phyloP scores from a whole-genome alignment of 768 basidiomycete species.

The Russula foetens region DNA sequence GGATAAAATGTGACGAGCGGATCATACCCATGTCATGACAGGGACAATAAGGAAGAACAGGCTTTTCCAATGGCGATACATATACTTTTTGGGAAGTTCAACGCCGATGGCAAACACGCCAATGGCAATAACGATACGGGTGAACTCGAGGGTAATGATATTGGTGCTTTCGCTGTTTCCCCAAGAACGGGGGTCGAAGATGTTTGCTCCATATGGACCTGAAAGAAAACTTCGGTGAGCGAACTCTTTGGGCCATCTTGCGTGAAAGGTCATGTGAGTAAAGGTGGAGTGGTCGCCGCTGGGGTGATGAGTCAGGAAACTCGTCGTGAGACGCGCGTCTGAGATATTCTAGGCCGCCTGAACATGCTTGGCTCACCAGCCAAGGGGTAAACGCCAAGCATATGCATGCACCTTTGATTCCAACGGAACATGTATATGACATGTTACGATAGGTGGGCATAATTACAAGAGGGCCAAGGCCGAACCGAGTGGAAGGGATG shows the following conservation, averaged over 20 bases:
- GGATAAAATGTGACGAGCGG: neutral
- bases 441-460: neutral
- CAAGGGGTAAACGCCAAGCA: neutral
- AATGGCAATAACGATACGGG: conserved; percentile 88
- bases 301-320: too few relatives aligned
- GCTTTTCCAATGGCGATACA: conserved; percentile 88
- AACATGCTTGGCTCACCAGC: neutral
- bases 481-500: neutral
- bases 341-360: neutral
- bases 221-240: neutral
- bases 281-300: neutral
- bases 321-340: neutral
- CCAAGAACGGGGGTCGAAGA: conserved; percentile 82
- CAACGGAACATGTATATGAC: neutral
- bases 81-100: conserved; percentile 93
- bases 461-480: neutral
- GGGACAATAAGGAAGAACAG: conserved; percentile 76
- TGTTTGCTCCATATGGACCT: conserved; percentile 77
- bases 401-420: neutral
- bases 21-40: conserved; percentile 75
- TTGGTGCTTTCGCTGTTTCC: conserved; percentile 46
- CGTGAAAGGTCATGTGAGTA: neutral
- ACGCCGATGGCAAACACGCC: conserved; percentile 98
- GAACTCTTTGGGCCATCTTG: neutral
- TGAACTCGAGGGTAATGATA: conserved; percentile 82